A percentile compares a stretch with the other conserved stretches of the same genome.
These are phyloP conservation scores for Zalaria sp. DNA, from an alignment of 2,329 filamentous ascomycete species.

Conservation along the genomic window DNA sequence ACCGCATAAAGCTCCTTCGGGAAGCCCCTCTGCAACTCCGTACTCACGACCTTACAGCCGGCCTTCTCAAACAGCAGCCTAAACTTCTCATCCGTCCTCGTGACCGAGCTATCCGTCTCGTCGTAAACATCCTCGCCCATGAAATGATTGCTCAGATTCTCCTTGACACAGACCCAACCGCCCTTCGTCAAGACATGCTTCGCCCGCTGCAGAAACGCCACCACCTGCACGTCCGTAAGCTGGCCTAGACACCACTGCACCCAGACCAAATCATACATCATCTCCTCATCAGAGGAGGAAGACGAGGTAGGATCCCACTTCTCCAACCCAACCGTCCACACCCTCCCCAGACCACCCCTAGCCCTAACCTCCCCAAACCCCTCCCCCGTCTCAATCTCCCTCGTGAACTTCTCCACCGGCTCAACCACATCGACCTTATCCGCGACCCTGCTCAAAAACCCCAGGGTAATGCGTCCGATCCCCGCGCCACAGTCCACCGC, in stretches of 20 bases:
- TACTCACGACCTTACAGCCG: slow-evolving; percentile 52
- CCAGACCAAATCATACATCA: slow-evolving; percentile 69
- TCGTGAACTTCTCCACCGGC: slow-evolving; percentile 70
- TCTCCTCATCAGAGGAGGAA: slow-evolving; percentile 3
- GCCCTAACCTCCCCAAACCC: slow-evolving; percentile 18
- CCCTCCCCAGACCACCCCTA: slow-evolving; percentile 40
- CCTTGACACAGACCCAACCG: slow-evolving; percentile 59
- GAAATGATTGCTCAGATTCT: slow-evolving; percentile 52
- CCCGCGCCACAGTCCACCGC: slow-evolving; percentile 50
- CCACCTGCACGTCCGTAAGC: slow-evolving; percentile 59
- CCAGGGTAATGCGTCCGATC: slow-evolving; percentile 71
- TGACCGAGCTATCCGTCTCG: slow-evolving; percentile 62
- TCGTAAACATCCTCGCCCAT: slow-evolving; percentile 56
- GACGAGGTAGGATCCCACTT: slow-evolving; percentile 38
- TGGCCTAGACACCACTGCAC: slow-evolving; percentile 84
- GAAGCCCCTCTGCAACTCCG: slow-evolving; percentile 61
- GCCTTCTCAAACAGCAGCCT: slow-evolving; percentile 53
- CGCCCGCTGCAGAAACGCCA: slow-evolving; percentile 52
- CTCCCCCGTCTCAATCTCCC: slow-evolving; percentile 32
- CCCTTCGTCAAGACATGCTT: slow-evolving; percentile 24
- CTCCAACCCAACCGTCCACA: slow-evolving; percentile 64
- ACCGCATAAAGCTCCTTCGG: slow-evolving; percentile 58
- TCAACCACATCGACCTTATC: slow-evolving; percentile 69
- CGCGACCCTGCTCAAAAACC: slow-evolving; percentile 58
- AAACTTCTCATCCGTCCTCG: slow-evolving; percentile 61